Conservation (phyloP, 2,329 filamentous ascomycete genomes). For the Bipolaris victoriae region DNA sequence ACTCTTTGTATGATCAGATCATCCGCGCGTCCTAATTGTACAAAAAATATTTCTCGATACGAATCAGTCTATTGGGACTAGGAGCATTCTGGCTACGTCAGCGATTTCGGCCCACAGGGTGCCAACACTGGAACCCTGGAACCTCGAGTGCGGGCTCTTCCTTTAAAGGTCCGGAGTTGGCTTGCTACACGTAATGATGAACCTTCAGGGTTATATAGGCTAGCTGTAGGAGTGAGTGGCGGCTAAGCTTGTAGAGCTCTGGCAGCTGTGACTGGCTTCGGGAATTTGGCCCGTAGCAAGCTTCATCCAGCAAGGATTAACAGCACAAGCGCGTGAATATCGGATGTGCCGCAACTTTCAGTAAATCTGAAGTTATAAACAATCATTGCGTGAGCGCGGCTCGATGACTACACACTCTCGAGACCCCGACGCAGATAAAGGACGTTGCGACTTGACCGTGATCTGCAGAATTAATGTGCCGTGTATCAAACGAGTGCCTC, state of each 20-base stretch:
- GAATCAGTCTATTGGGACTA: slow-evolving; percentile 18
- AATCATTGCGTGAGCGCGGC: slow-evolving; percentile 2
- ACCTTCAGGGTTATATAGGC: not conserved
- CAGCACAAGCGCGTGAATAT: slow-evolving; percentile 9
- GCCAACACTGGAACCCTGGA: not conserved
- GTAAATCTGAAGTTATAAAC: slow-evolving; percentile 3
- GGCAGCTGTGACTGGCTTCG: slow-evolving; percentile 11
- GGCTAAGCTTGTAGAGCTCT: slow-evolving; percentile 2
- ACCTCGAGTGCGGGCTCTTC: not conserved
- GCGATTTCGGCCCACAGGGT: slow-evolving; percentile 5
- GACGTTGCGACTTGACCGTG: slow-evolving; percentile 5
- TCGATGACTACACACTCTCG: not conserved
- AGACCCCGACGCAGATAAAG: slow-evolving; percentile 2
- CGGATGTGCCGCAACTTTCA: slow-evolving; percentile 3
- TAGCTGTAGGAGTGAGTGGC: not conserved
- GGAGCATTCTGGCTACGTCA: slow-evolving; percentile 5
- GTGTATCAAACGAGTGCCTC: slow-evolving; percentile 5
- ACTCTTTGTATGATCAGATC: not conserved
- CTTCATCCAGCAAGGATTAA: slow-evolving; percentile 10
- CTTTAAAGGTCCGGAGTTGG: not conserved
- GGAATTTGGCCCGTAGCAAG: slow-evolving; percentile 8
- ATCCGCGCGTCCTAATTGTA: not conserved
- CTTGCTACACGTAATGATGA: slow-evolving; percentile 1
- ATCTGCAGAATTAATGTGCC: slow-evolving; percentile 1
- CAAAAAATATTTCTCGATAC: slow-evolving; percentile 11